phyloP scores from a whole-genome alignment of 2,329 filamentous ascomycete species.

The Curvularia sp. region DNA sequence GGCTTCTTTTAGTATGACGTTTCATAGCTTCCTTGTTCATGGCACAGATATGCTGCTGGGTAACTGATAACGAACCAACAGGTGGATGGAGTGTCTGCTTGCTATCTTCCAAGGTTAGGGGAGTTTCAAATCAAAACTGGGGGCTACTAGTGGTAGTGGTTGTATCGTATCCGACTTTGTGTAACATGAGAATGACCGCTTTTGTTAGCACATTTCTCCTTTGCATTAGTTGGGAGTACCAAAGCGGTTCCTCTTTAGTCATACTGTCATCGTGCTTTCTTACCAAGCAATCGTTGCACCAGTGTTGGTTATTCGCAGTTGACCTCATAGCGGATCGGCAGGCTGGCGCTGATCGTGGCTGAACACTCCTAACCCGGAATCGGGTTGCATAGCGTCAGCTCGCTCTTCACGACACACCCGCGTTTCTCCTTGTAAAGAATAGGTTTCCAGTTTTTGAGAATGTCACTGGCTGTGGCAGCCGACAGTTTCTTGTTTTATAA shows the following conservation, averaged over 20 bases:
- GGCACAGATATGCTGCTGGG: slow-evolving; percentile 20
- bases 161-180: not conserved
- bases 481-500: not conserved
- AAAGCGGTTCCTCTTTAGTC: slow-evolving; percentile 13
- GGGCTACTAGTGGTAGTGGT: slow-evolving; percentile 5
- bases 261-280: slow-evolving; percentile 1
- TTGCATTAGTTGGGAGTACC: slow-evolving; percentile 5
- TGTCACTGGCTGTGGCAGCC: too few relatives aligned
- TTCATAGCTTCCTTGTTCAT: slow-evolving; percentile 22
- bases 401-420: not conserved
- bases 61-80: slow-evolving; percentile 35
- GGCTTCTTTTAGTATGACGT: slow-evolving; percentile 33
- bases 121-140: slow-evolving; percentile 22
- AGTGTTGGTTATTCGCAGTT: not conserved
- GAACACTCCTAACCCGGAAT: slow-evolving; percentile 1
- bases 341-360: slow-evolving; percentile 3
- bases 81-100: slow-evolving; percentile 19
- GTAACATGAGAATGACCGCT: not conserved
- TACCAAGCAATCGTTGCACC: slow-evolving; percentile 6
- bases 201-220: not conserved
- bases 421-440: not conserved
- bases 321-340: slow-evolving; percentile 4
- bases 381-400: not conserved
- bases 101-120: slow-evolving; percentile 36
- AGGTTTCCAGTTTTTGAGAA: not conserved